Conservation (phyloP, 176 grass and related monocot species). For the Paspalum vaginatum region DNA sequence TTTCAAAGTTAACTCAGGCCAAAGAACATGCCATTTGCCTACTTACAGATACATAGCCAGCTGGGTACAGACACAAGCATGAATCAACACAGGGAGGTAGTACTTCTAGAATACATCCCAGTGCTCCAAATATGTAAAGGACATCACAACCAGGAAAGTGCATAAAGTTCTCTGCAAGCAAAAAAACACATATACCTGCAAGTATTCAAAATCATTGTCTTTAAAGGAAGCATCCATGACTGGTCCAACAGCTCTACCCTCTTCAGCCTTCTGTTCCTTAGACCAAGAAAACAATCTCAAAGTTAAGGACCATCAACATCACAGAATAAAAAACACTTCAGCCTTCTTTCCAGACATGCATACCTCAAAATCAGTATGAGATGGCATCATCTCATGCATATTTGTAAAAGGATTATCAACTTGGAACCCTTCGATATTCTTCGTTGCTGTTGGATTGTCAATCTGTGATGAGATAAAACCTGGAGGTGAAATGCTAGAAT, state of each 20-base stretch:
- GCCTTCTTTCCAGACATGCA: constrained; percentile 29
- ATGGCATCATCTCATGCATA: constrained; percentile 66
- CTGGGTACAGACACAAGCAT: background rate
- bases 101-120: constrained; percentile 21
- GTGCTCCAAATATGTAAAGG: constrained; percentile 7
- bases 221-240: constrained; percentile 63
- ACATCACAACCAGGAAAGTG: constrained; percentile 24
- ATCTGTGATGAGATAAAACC: constrained; percentile 56
- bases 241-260: constrained; percentile 50
- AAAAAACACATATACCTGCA: constrained; percentile 74
- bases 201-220: constrained; percentile 85
- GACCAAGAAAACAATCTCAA: constrained; percentile 34
- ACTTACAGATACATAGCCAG: constrained; percentile 20
- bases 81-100: background rate
- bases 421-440: constrained; percentile 67
- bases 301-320: background rate
- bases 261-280: constrained; percentile 77
- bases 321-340: background rate
- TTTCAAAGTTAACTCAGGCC: constrained; percentile 17
- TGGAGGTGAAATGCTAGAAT: constrained; percentile 42
- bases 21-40: constrained; percentile 20
- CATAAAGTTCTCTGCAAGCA: constrained; percentile 32
- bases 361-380: constrained; percentile 82
- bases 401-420: constrained; percentile 86
- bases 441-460: constrained; percentile 33